phyloP scores from a whole-genome alignment of 257 asterid genomes.

The Primulina huaijiensis region DNA sequence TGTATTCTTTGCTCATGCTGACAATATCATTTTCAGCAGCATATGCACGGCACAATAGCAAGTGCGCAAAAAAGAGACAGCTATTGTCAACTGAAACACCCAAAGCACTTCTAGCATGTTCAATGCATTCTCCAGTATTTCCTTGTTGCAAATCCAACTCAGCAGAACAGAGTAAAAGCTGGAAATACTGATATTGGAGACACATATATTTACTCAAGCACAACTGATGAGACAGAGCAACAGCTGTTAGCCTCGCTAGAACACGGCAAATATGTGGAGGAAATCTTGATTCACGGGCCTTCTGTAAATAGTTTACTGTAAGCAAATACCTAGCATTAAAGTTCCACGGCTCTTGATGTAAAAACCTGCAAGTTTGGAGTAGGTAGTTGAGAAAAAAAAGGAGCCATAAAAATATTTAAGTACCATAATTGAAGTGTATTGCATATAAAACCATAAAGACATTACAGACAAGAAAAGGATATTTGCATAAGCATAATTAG shows the following conservation, averaged over 20 bases:
- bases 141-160: constrained; percentile 79
- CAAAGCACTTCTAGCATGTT: constrained; percentile 55
- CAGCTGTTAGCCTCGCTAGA: constrained; percentile 57
- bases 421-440: not conserved
- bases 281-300: constrained; percentile 69
- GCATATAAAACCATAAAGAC: not conserved
- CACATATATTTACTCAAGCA: constrained; percentile 29
- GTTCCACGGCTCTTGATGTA: constrained; percentile 97
- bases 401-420: not conserved
- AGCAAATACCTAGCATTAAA: constrained; percentile 69
- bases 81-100: constrained; percentile 47
- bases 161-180: constrained; percentile 80
- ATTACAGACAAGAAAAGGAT: too few relatives aligned
- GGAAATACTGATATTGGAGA: constrained; percentile 56
- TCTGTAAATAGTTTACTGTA: constrained; percentile 62
- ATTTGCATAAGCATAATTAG: not conserved
- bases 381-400: constrained; percentile 9
- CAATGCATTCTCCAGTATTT: constrained; percentile 53
- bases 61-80: constrained; percentile 75
- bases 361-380: constrained; percentile 46
- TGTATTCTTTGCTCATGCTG: constrained; percentile 51
- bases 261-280: constrained; percentile 55
- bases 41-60: constrained; percentile 79
- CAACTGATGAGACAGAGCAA: constrained; percentile 48
- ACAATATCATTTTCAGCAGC: constrained; percentile 52